These are phyloP conservation scores for Apophysomyces sp. DNA, from an alignment of 371 early-diverging fungal species.

Conservation along the genomic window DNA sequence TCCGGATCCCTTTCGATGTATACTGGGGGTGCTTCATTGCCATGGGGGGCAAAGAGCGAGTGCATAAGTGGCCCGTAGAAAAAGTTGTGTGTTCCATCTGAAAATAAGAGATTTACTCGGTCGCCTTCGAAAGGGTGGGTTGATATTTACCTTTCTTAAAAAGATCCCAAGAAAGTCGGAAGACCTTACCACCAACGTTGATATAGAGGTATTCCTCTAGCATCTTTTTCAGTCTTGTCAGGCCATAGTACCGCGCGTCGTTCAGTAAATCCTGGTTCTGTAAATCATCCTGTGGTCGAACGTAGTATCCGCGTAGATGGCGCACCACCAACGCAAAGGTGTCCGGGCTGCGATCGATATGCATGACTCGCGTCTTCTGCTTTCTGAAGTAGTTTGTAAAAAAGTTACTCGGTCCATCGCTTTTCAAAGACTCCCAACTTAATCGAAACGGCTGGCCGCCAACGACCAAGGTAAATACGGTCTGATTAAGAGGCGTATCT, in stretches of 20 bases:
- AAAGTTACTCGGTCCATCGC: conserved; percentile 52
- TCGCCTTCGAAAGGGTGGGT: background rate
- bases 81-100: conserved; percentile 38
- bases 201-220: conserved; percentile 45
- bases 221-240: conserved; percentile 43
- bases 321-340: conserved; percentile 57
- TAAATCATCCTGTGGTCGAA: conserved; percentile 50
- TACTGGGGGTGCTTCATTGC: conserved; percentile 36
- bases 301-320: conserved; percentile 62
- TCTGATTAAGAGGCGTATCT: conserved; percentile 28
- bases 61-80: conserved; percentile 49
- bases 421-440: conserved; percentile 46
- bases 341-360: conserved; percentile 60
- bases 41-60: conserved; percentile 22
- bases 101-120: background rate
- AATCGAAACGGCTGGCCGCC: conserved; percentile 43
- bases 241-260: conserved; percentile 54
- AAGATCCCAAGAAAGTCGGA: conserved; percentile 39
- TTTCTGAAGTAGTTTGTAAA: conserved; percentile 35
- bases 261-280: conserved; percentile 46
- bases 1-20: conserved; percentile 64
- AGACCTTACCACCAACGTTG: conserved; percentile 48
- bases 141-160: conserved; percentile 30
- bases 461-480: conserved; percentile 41
- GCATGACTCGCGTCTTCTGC: conserved; percentile 36